Base-by-base conservation (phyloP, 179 eudicot species). In the Sideroxylon spinosum region DNA sequence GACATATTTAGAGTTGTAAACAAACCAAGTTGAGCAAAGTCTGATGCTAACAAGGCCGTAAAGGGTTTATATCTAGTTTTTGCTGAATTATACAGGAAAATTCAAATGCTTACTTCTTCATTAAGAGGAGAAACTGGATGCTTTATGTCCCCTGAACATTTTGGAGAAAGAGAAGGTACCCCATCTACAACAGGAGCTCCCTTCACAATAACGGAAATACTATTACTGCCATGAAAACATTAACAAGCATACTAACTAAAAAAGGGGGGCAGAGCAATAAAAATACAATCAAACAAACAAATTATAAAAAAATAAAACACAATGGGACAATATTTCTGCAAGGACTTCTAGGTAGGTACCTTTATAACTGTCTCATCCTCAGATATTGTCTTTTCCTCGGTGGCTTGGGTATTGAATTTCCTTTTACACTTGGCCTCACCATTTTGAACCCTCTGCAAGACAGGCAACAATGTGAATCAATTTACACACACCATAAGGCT, bases 391-490 rank as follows among this genome's bases (percentile, higher is more conserved):
- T 87, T 93, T 81, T 86, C 94, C 72, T 86, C 89, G 74, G 84
- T 84, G 20, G 79, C 73, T 73, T 91, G 89, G 76, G 84, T 80
- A 7, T 79, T 66, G 56, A 78, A 79, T 75, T 87, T 87, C 71
- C 76, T 78, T 37, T 83, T 78, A 80, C 94, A 91, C 86, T 89
- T 91, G 71, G 94, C 97, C 83, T 91, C 98, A 60, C 97, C 97
- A 79, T 93, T 88, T 32, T 81, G 91, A 76, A 93, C 98, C 94
- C 84, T 93, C 98, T 94, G 82, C 76, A 62, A 50, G 56, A 50
- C 7, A 32, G 0, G 20, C 25, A 19, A 76, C 50, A 32, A 32
- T 2, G 59, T 32, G 19, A 32, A 20, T 22, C 11, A 65, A 16
- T 66, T 2, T 37, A 60, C 70, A 48, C 70, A 48, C 71, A 69